phyloP scores from a whole-genome alignment of 331 rosid genomes.

The Malus hybrid region DNA sequence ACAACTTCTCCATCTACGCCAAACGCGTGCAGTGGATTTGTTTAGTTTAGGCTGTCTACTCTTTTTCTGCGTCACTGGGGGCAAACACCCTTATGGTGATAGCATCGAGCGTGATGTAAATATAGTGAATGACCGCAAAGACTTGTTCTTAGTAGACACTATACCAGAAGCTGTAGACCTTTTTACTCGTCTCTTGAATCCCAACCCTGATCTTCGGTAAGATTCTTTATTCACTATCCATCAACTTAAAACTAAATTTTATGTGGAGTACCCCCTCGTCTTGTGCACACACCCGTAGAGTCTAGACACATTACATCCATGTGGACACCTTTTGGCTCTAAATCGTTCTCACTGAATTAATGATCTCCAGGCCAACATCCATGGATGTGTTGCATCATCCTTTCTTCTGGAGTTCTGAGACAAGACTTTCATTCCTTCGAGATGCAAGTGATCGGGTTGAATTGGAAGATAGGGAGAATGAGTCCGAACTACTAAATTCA shows the following conservation, averaged over 20 bases:
- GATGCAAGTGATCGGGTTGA: conserved; percentile 39
- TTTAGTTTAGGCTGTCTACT: conserved; percentile 39
- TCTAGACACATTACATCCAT: not conserved
- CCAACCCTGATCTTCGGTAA: conserved; percentile 28
- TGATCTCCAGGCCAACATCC: conserved; percentile 28
- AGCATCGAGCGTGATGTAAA: conserved; percentile 32
- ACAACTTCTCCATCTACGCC: conserved; percentile 29
- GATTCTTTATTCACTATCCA: not conserved
- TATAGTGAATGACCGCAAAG: conserved; percentile 33
- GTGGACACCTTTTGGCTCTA: not conserved
- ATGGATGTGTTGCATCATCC: conserved; percentile 32
- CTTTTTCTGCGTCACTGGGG: conserved; percentile 35
- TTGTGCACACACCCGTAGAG: not conserved
- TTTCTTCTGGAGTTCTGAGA: conserved; percentile 32
- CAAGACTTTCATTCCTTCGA: conserved; percentile 30
- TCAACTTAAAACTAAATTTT: not conserved
- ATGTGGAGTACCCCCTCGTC: not conserved
- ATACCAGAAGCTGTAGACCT: conserved; percentile 38
- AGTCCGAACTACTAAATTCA: conserved; percentile 21
- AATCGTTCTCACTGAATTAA: not conserved
- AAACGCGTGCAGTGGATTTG: conserved; percentile 36
- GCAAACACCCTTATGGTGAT: conserved; percentile 39
- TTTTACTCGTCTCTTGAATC: conserved; percentile 27
- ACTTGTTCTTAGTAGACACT: conserved; percentile 27
- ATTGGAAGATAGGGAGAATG: conserved; percentile 33